Evolutionary conservation across 1,284 basidiomycete genomes (phyloP), one percentile per base, ranked within the genome.

Genomic region (Violaceomyces palustris): DNA sequence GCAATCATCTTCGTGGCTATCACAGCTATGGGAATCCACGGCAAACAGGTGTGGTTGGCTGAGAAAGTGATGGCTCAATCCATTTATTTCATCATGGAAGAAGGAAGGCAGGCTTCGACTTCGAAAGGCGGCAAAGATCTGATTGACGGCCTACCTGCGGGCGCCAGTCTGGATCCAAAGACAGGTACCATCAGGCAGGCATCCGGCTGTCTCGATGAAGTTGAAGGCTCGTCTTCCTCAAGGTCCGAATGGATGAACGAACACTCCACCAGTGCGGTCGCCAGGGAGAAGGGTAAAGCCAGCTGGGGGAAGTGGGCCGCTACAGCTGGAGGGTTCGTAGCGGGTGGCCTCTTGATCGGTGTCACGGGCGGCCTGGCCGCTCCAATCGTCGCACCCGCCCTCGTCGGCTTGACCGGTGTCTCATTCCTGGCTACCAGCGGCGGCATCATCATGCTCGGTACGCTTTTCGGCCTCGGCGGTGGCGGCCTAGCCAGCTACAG

Each of bases 401-500:
- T 69, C 1, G 64, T 60, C 5, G 64, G 67, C 2, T 50, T 69
- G 17, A 67, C 64, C 0, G 67, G 67, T 5, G 52, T 55, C 12
- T 48, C 56, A 6, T 67, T 67, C 32, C 49, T 69, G 17, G 62
- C 62, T 8, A 63, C 67, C 3, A 52, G 55, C 5, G 64, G 67
- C 14, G 67, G 67, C 24, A 55, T 67, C 42, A 48, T 67, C 29
- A 52, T 67, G 56, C 50, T 67, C 15, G 67, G 61, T n/a, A 61
- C 64, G 8, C 51, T 69, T 25, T 61, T 69, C 15, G 67, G 65
- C 17, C 46, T 68, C 11, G 58, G 60, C 5, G 67, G 67, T 4
- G 67, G 64, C 14, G 67, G 67, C 4, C 49, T 69, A n/a, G 67
- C 67, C 1, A 64, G 64, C 12, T 69, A 67, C 25, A 46, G 56